Conservation (phyloP, 306 rosid species). For the Notholithocarpus densiflorus region DNA sequence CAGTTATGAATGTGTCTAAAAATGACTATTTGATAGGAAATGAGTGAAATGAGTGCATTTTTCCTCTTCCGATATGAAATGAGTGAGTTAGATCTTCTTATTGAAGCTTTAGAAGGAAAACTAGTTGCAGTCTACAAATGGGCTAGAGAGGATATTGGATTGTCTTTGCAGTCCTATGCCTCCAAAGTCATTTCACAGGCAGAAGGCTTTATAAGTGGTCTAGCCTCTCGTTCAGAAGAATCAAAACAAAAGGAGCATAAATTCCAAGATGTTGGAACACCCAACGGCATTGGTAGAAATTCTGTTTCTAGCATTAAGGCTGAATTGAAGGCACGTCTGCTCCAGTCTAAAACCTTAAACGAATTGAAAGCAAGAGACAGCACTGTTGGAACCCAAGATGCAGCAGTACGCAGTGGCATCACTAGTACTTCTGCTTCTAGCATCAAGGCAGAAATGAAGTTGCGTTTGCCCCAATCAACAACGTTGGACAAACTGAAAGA, state of each 20-base stretch:
- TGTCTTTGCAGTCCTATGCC: slow-evolving; percentile 34
- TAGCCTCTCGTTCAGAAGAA: neutral
- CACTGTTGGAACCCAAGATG: slow-evolving; percentile 12
- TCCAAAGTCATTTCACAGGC: slow-evolving; percentile 30
- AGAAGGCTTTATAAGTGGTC: slow-evolving; percentile 9
- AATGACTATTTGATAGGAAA: neutral
- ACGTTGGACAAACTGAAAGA: slow-evolving; percentile 1
- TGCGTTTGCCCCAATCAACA: slow-evolving; percentile 3
- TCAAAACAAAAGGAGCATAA: slow-evolving; percentile 19
- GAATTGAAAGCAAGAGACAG: slow-evolving; percentile 16
- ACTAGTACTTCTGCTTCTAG: neutral
- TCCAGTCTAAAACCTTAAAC: slow-evolving; percentile 21
- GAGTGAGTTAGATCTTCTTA: slow-evolving; percentile 56
- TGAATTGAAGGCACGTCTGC: slow-evolving; percentile 33
- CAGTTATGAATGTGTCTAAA: neutral
- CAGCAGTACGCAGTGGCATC: neutral
- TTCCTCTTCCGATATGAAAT: slow-evolving; percentile 59
- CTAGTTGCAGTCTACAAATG: slow-evolving; percentile 57
- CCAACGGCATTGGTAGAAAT: neutral
- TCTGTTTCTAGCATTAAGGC: slow-evolving; percentile 21
- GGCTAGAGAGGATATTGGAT: slow-evolving; percentile 70
- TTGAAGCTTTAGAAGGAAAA: slow-evolving; percentile 80
- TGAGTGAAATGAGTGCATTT: slow-evolving; percentile 44
- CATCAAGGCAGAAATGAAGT: slow-evolving; percentile 14
- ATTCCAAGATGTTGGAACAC: slow-evolving; percentile 4